A percentile compares a stretch with the other conserved stretches of the same genome.
phyloP scores from a whole-genome alignment of 2,329 filamentous ascomycete genomes.

The Aspergillus tamarii region DNA sequence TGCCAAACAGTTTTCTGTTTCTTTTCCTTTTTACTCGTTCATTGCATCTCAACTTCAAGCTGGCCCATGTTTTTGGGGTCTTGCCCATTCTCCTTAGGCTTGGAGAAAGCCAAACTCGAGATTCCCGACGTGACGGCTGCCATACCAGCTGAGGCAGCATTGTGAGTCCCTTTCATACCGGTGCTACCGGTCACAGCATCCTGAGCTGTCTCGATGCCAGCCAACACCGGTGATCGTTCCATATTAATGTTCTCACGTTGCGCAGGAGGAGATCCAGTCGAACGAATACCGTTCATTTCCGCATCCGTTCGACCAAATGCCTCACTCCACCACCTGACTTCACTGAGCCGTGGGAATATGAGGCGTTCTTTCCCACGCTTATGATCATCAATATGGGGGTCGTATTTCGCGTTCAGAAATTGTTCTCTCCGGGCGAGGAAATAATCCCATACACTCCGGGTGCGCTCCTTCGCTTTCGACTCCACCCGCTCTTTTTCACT shows the following conservation, averaged over 20 bases:
- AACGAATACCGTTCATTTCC: constrained; percentile 82
- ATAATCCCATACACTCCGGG: constrained; percentile 92
- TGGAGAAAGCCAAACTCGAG: constrained; percentile 47
- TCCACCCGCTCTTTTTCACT: constrained; percentile 86
- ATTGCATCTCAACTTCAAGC: constrained; percentile 58
- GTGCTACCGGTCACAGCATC: constrained; percentile 53
- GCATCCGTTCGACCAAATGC: constrained; percentile 82
- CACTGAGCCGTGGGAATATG: constrained; percentile 74
- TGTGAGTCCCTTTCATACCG: constrained; percentile 32
- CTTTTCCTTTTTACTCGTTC: neutral
- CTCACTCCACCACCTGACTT: constrained; percentile 93
- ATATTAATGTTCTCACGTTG: constrained; percentile 28
- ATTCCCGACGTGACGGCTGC: constrained; percentile 51
- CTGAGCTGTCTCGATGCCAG: constrained; percentile 63
- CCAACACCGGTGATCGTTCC: constrained; percentile 57
- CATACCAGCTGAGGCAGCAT: constrained; percentile 38
- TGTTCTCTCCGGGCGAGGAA: constrained; percentile 80
- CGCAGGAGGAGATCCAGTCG: constrained; percentile 49
- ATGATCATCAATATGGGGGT: constrained; percentile 74
- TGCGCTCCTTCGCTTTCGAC: constrained; percentile 68
- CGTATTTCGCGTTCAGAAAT: constrained; percentile 82
- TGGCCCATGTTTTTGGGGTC: constrained; percentile 31
- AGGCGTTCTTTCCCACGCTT: constrained; percentile 79
- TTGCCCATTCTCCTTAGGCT: constrained; percentile 32
- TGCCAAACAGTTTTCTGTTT: neutral